These are phyloP conservation scores for Cryptosporidium xiaoi DNA, from an alignment of 169 alveolate species.

Conservation along the genomic window DNA sequence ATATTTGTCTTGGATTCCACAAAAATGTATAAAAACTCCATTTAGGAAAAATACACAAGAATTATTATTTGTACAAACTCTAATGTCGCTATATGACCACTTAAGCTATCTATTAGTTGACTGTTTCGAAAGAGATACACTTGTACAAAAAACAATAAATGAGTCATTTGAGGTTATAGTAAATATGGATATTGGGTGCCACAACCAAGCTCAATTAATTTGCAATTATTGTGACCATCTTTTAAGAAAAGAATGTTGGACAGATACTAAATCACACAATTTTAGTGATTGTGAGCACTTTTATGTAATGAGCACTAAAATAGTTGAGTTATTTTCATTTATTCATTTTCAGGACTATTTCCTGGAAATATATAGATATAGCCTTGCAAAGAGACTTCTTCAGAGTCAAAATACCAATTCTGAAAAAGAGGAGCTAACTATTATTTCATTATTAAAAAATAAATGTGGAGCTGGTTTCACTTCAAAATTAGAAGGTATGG, in stretches of 20 bases:
- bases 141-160: slow-evolving; percentile 35
- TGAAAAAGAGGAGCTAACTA: slow-evolving; percentile 82
- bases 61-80: slow-evolving; percentile 16
- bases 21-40: slow-evolving; percentile 13
- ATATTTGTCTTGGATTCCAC: slow-evolving; percentile 30
- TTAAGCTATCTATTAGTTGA: background rate
- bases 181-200: slow-evolving; percentile 71
- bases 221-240: slow-evolving; percentile 50
- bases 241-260: background rate
- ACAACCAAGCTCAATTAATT: slow-evolving; percentile 48
- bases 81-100: slow-evolving; percentile 44
- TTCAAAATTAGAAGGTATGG: slow-evolving; percentile 90
- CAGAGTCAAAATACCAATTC: slow-evolving; percentile 56
- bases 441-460: slow-evolving; percentile 86
- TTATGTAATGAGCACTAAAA: background rate
- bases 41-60: slow-evolving; percentile 1
- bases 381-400: slow-evolving; percentile 79
- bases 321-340: slow-evolving; percentile 46
- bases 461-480: slow-evolving; percentile 90
- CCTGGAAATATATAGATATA: slow-evolving; percentile 55
- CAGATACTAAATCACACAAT: background rate
- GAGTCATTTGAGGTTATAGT: slow-evolving; percentile 65
- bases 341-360: slow-evolving; percentile 61
- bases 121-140: slow-evolving; percentile 39
- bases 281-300: background rate